A percentile compares a stretch with the other conserved stretches of the same genome.
These are phyloP conservation scores for Bothriochloa decipiens DNA, from an alignment of 176 grass and related monocot genomes.

Conservation along the genomic window DNA sequence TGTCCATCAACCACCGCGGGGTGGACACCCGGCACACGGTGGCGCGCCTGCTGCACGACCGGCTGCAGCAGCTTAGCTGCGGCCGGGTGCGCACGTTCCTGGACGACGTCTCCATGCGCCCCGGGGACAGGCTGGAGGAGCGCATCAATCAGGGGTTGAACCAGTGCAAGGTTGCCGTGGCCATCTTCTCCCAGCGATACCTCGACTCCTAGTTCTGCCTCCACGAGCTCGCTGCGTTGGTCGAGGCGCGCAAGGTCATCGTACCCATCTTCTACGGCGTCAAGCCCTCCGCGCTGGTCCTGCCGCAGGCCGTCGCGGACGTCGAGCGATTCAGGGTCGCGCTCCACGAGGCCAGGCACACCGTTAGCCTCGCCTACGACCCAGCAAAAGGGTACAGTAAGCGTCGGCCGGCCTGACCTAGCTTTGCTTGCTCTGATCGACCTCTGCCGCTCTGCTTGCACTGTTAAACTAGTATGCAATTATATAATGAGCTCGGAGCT, in stretches of 20 bases:
- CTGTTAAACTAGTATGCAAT: no score
- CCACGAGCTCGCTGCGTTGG: slow-evolving; percentile 66
- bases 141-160: slow-evolving; percentile 46
- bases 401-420: no score
- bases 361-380: slow-evolving; percentile 42
- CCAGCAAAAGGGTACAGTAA: no score
- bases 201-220: slow-evolving; percentile 71
- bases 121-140: slow-evolving; percentile 56
- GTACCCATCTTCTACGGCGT: slow-evolving; percentile 85
- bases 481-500: no score
- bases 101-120: slow-evolving; percentile 66
- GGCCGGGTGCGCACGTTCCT: slow-evolving; percentile 48
- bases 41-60: slow-evolving; percentile 66
- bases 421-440: no score
- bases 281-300: slow-evolving; percentile 69
- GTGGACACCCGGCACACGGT: slow-evolving; percentile 69
- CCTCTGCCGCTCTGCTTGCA: no score
- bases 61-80: slow-evolving; percentile 24
- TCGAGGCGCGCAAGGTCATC: slow-evolving; percentile 69
- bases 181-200: slow-evolving; percentile 77
- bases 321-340: slow-evolving; percentile 58
- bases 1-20: slow-evolving; percentile 87
- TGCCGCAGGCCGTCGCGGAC: slow-evolving; percentile 43
- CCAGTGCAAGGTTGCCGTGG: slow-evolving; percentile 58
- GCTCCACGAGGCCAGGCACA: slow-evolving; percentile 58